Evolutionary conservation across 2,329 filamentous ascomycete species (phyloP), one percentile per base, ranked within the genome.

Genomic region (Sporothrix humicola): DNA sequence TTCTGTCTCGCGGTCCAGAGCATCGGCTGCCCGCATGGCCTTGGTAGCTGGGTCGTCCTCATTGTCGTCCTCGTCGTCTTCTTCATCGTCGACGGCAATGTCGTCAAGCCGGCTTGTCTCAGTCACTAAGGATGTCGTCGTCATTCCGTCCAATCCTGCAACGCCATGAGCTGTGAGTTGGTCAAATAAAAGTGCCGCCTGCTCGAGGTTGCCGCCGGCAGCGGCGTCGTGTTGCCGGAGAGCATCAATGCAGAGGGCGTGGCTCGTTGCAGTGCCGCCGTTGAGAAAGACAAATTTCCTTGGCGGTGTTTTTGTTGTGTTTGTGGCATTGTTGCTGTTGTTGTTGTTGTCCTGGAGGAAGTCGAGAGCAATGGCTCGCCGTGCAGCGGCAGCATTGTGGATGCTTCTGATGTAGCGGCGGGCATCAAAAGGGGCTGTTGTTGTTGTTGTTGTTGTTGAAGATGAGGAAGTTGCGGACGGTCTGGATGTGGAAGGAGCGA

Each of bases 211-310:
- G 1, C 87, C 88, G 54, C 83, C 78, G 0, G 86, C 87, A 1
- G 74, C 59, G 2, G 46, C 7, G 72, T 87, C 80, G 73, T 88
- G 82, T 70, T 86, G 80, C 79, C 85, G 86, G 69, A 91, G 89
- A 44, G 83, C 82, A 50, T 82, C 81, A 72, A 91, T 84, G 77
- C 89, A 91, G 31, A 85, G 81, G 6, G 85, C 80, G 71, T 87
- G 85, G 1, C 88, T 88, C 72, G 85, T 83, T 10, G 86, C 83
- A 2, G 87, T 87, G 10, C 89, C 88, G 2, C 89, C 89, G 71
- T 89, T 85, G 79, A 89, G 82, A 76, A 91, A 90, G 8, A 90
- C 89, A 4, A 91, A 79, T 73, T 85, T 85, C 17, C 42, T 23
- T 17, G 26, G 44, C 3, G 7, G 86, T 84, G 10, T 81, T 6